phyloP scores from a whole-genome alignment of 305 asterid genomes.

The Petunia hybrid region DNA sequence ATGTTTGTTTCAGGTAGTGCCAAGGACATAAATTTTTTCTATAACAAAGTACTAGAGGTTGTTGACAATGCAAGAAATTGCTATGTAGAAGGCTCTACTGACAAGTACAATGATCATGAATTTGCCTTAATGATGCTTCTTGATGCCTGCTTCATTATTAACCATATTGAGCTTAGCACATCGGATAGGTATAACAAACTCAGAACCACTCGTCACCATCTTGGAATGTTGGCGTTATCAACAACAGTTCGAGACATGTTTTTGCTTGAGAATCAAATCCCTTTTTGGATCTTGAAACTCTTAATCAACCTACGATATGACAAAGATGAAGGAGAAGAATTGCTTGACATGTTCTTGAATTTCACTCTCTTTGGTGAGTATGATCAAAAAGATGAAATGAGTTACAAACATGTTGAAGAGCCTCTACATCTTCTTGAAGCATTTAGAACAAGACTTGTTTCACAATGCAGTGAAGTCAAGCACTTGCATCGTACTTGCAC shows the following conservation, averaged over 20 bases:
- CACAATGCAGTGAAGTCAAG: background rate
- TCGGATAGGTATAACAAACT: background rate
- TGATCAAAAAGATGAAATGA: background rate
- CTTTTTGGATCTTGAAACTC: too few relatives aligned
- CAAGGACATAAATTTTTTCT: slow-evolving; percentile 22
- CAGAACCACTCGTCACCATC: background rate
- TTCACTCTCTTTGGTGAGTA: background rate
- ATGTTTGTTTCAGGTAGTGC: slow-evolving; percentile 21
- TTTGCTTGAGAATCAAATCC: slow-evolving; percentile 24
- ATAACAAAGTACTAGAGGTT: slow-evolving; percentile 25
- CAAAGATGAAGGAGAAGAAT: background rate
- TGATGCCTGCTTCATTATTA: slow-evolving; percentile 40
- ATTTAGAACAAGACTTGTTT: slow-evolving; percentile 16
- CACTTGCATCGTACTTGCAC: background rate
- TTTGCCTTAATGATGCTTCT: slow-evolving; percentile 47
- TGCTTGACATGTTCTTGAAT: background rate
- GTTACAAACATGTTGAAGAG: background rate
- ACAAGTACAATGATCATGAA: slow-evolving; percentile 3
- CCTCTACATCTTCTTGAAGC: slow-evolving; percentile 50
- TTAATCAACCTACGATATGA: background rate
- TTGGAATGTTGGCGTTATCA: slow-evolving; percentile 22
- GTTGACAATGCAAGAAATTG: slow-evolving; percentile 26
- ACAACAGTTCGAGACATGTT: slow-evolving; percentile 15
- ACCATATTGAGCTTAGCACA: slow-evolving; percentile 20
- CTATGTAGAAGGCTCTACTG: slow-evolving; percentile 16